Evolutionary conservation across 176 grass and related monocot genomes (phyloP), one percentile per base, ranked within the genome.

Genomic region (Bromus sterilis): DNA sequence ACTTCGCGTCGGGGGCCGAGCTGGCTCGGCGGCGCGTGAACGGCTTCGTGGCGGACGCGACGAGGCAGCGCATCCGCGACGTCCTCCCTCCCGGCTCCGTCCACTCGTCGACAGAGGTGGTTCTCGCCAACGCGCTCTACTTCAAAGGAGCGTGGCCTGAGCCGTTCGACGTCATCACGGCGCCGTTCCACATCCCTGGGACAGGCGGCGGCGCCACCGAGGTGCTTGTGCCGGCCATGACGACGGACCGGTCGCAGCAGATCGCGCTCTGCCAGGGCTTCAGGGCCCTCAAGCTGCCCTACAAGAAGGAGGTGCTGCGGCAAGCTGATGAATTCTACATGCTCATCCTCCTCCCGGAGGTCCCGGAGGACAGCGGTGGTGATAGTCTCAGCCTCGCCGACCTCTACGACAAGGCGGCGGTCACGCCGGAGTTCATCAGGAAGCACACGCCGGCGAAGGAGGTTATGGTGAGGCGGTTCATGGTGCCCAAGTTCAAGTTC

Each of bases 401-500:
- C 12, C 42, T 86, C 32, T 86, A 80, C 56, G 76, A 74, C 7
- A 72, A 39, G 56, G 84, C 16, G 32, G 41, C 55, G 1, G 73
- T 76, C 0, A 55, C 76, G 67, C 67, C 76, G 56, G 84, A 24
- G 4, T 86, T 86, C 56, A 74, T 86, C 56, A 40, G 42, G 56
- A 32, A 29, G 40, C 66, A 86, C 66, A 80, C 76, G 31, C 76
- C 56, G 8, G 18, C 0, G 11, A 41, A 12, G 11, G 14, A 36
- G 78, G 78, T 58, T 25, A 33, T 26, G 2, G 77, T 86, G 0
- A 20, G 84, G 25, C 12, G 26, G 77, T 66, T 80, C 84, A 81
- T 75, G 77, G 78, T 75, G 24, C 78, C 77, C 0, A 78, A 33
- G 44, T 80, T 81, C 85, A 86, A 44, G 68, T 86, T 86, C 77